phyloP scores from a whole-genome alignment of 495 filamentous ascomycete genomes.

The Thermochaetoides thermophila region DNA sequence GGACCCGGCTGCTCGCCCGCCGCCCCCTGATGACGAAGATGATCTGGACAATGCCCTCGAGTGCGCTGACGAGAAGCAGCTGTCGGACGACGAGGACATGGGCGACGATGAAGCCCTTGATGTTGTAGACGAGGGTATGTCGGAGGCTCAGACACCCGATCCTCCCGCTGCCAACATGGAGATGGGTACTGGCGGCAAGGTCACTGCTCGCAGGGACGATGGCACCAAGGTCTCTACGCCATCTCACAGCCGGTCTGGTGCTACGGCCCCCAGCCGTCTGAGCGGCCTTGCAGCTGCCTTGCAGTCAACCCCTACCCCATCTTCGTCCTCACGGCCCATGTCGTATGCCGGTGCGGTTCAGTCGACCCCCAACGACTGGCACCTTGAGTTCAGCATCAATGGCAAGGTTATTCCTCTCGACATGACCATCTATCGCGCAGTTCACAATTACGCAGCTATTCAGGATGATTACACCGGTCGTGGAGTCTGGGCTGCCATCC shows the following conservation, averaged over 20 bases:
- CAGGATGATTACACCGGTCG: slow-evolving; percentile 52
- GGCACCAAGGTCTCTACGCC: slow-evolving; percentile 83
- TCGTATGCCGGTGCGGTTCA: slow-evolving; percentile 79
- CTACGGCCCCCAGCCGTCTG: slow-evolving; percentile 20
- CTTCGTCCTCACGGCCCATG: slow-evolving; percentile 38
- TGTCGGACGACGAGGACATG: slow-evolving; percentile 62
- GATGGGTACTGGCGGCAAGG: slow-evolving; percentile 75
- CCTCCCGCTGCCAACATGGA: slow-evolving; percentile 87
- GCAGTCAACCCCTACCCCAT: slow-evolving; percentile 34
- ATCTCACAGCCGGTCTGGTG: slow-evolving; percentile 32
- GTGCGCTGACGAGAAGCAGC: slow-evolving; percentile 84
- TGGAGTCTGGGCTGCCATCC: slow-evolving; percentile 77
- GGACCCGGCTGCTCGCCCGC: slow-evolving; percentile 34
- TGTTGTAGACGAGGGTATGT: slow-evolving; percentile 80
- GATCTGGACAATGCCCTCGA: slow-evolving; percentile 55
- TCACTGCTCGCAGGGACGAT: slow-evolving; percentile 94
- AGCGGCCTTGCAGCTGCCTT: slow-evolving; percentile 34
- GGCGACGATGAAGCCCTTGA: slow-evolving; percentile 59
- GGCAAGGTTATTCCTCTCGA: slow-evolving; percentile 73
- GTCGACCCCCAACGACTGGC: slow-evolving; percentile 80
- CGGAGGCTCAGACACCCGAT: slow-evolving; percentile 53
- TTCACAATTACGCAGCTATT: slow-evolving; percentile 55
- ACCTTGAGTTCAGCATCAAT: slow-evolving; percentile 88
- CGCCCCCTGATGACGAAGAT: slow-evolving; percentile 41
- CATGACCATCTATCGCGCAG: slow-evolving; percentile 90